Conservation (phyloP, 495 filamentous ascomycete genomes). For the Clavariopsis aquatica region DNA sequence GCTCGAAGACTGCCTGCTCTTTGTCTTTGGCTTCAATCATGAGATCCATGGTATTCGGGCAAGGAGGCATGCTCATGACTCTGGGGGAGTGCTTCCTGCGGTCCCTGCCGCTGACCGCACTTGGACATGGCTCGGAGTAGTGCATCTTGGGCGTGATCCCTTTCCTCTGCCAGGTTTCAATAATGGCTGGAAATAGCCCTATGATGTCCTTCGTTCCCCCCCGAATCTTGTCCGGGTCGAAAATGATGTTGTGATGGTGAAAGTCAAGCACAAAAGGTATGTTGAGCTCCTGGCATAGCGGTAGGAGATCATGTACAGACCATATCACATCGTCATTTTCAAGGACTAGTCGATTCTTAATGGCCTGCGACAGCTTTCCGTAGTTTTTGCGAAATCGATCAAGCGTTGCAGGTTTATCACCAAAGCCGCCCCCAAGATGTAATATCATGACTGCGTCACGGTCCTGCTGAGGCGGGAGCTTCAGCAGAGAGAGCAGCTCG, state of each 20-base stretch:
- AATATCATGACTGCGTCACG: slow-evolving; percentile 92
- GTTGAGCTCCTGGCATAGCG: slow-evolving; percentile 87
- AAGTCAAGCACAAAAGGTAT: slow-evolving; percentile 93
- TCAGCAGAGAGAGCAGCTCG: slow-evolving; percentile 78
- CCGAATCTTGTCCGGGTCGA: slow-evolving; percentile 68
- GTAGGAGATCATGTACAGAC: slow-evolving; percentile 87
- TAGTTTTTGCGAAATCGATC: slow-evolving; percentile 84
- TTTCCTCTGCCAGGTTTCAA: slow-evolving; percentile 83
- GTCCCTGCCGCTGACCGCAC: slow-evolving; percentile 73
- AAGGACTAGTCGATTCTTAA: slow-evolving; percentile 82
- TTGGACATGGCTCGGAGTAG: slow-evolving; percentile 77
- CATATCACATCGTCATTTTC: slow-evolving; percentile 94
- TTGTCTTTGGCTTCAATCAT: slow-evolving; percentile 99
- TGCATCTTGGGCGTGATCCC: slow-evolving; percentile 95
- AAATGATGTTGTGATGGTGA: slow-evolving; percentile 94
- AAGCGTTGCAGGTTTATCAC: slow-evolving; percentile 80
- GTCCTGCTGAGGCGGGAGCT: slow-evolving; percentile 75
- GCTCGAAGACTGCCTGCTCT: slow-evolving; percentile 93
- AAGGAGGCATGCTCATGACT: slow-evolving; percentile 77
- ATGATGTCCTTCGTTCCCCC: slow-evolving; percentile 86
- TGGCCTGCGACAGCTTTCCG: slow-evolving; percentile 57
- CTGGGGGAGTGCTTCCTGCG: slow-evolving; percentile 82
- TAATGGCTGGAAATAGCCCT: slow-evolving; percentile 68
- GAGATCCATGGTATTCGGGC: slow-evolving; percentile 77
- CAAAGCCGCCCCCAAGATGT: slow-evolving; percentile 91